Evolutionary conservation across 1,139 yeast genomes (phyloP).

Genomic region (Blastobotrys malaysiensis): DNA sequence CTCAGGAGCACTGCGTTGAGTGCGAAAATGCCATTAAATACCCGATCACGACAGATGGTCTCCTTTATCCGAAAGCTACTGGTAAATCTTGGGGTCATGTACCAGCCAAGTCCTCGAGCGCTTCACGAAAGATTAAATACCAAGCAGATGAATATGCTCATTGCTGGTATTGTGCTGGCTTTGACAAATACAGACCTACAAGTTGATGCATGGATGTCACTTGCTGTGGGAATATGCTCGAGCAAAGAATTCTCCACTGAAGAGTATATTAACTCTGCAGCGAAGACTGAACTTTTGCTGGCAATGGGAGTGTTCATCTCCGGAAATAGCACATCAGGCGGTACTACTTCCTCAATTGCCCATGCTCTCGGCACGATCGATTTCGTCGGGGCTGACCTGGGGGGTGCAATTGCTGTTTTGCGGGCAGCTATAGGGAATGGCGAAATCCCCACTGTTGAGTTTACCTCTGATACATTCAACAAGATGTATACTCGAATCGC

Average conservation of each 20-base stretch:
- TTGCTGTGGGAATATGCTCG: not conserved
- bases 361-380: not conserved
- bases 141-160: not conserved
- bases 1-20: not conserved
- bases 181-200: not conserved
- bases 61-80: not conserved
- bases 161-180: not conserved
- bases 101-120: not conserved
- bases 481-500: not conserved
- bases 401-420: not conserved
- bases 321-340: not conserved
- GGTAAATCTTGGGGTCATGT: not conserved
- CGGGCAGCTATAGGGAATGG: not conserved
- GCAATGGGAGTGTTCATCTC: not conserved
- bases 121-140: not conserved
- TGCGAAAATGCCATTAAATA: not conserved
- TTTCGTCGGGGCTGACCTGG: not conserved
- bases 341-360: not conserved
- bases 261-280: not conserved
- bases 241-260: not conserved
- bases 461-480: not conserved
- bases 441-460: not conserved
- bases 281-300: not conserved
- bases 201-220: not conserved
- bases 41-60: not conserved